Base-by-base conservation (phyloP, 768 basidiomycete species). In the Trametes cubensis region DNA sequence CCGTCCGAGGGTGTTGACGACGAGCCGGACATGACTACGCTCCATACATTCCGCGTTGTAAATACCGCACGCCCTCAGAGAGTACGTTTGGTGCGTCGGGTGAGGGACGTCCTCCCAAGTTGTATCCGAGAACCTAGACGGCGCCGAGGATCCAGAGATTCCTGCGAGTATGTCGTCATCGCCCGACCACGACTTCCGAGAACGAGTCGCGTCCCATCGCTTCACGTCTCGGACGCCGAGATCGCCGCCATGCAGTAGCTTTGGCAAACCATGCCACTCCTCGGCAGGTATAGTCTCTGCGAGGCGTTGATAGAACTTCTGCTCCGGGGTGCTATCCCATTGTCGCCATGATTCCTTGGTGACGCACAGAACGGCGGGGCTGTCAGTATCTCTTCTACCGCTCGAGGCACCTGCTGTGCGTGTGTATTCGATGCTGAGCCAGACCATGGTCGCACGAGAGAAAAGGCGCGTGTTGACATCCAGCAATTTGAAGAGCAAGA, bases 271-370 rank as follows among this genome's bases (percentile, higher is more conserved):
- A 6, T 14, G 10, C 44, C 50, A n/a, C 14, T 53, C 28, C 4
- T 44, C 56, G 6, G 44, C 38, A 10, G 56, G 55, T 3, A 46
- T 25, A 1, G 46, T 55, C 21, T 21, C 39, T 5, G 38, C n/a
- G 10, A 55, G 41, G 1, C 56, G 64, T 1, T 45, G 30, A 23
- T 65, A 62, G 41, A 59, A 62, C 26, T 21, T 47, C n/a, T 17
- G 34, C 53, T 66, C 64, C 1, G 50, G 47, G 4, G 14, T 41
- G 6, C 61, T 50, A 20, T 44, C 23, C 15, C 41, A 2, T 34
- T 62, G 61, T n/a, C 64, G 52, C 61, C 65, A 62, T 1, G 65
- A 50, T 7, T 66, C 65, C 41, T 66, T 66, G 53, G 63, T 39
- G 26, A 53, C 39, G 21, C 28, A 11, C 30, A 57, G 11, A 4